Evolutionary conservation across 495 filamentous ascomycete genomes (phyloP), one percentile per base, ranked within the genome.

Genomic region (Penicillium subrubescens): DNA sequence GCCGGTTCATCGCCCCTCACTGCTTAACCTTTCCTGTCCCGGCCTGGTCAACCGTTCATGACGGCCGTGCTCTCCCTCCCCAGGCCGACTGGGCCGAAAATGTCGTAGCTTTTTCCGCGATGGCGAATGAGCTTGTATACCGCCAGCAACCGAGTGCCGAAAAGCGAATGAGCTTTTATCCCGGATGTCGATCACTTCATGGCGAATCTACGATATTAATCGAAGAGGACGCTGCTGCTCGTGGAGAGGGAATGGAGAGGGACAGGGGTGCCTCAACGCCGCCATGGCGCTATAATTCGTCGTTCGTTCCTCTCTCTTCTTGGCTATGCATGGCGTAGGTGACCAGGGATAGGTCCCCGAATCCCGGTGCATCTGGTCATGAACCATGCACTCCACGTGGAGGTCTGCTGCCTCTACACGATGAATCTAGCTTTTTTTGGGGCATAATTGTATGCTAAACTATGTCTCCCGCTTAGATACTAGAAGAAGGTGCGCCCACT

Each of bases 171-270:
- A 27, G 34, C 19, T 17, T 33, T 21, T 21, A n/a, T 21, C 14
- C 23, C 35, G 19, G 14, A 2, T 37, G 35, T 56, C 33, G 29
- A 56, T 56, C 53, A 34, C 53, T 21, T 11, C 19, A 8, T 35
- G 5, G 33, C 17, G 25, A 17, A 29, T 25, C 25, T 31, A 23
- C 19, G 25, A 52, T 15, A 15, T 31, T 8, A 14, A 11, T 52
- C 14, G 0, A 2, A 17, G 25, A 31, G 48, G 48, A 1, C 14
- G 2, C 15, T 29, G 25, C 25, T 27, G 25, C 25, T 15, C 48
- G 21, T 48, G 31, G 39, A 83, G 44, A 23, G 50, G 29, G 23
- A 10, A 10, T 48, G 31, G 39, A 83, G 44, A 23, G 50, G 29
- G 23, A 10, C 2, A 37, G 11, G 35, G 27, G 50, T 14, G 44